phyloP scores from a whole-genome alignment of 176 grass and related monocot species.

The Canna indica region DNA sequence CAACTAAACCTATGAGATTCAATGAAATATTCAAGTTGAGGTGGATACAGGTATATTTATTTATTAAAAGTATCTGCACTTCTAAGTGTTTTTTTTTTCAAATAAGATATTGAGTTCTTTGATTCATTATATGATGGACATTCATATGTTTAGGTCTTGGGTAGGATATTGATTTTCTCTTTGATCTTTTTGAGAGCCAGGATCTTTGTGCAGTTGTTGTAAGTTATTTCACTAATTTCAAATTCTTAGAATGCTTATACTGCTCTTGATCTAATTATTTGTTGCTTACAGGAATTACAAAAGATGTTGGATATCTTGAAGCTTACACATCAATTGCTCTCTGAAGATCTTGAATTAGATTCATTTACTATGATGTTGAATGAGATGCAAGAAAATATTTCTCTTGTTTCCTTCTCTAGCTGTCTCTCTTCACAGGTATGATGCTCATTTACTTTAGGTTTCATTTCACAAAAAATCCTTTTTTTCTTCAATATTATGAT shows the following conservation, averaged over 20 bases:
- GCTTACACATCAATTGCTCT: constrained; percentile 80
- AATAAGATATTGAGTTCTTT: neutral
- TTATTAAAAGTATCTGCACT: neutral
- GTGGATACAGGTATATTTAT: constrained; percentile 79
- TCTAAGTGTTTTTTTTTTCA: neutral
- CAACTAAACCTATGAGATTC: constrained; percentile 74
- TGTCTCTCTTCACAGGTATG: constrained; percentile 91
- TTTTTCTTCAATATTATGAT: neutral
- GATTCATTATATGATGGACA: neutral
- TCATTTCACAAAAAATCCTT: neutral
- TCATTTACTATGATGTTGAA: constrained; percentile 82
- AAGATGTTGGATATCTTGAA: constrained; percentile 92
- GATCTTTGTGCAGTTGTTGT: constrained; percentile 88
- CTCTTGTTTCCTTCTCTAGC: constrained; percentile 93
- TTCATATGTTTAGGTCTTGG: constrained; percentile 54
- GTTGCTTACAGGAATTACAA: constrained; percentile 64
- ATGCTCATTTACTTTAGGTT: too few species aligned
- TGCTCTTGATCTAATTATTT: constrained; percentile 14
- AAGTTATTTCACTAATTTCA: constrained; percentile 32
- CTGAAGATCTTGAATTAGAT: constrained; percentile 85
- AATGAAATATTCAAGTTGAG: constrained; percentile 85
- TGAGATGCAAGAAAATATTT: constrained; percentile 97
- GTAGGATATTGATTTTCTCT: constrained; percentile 92
- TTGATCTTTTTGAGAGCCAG: constrained; percentile 73
- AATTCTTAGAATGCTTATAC: constrained; percentile 4